Conservation (phyloP, 2,329 filamentous ascomycete species). For the Sclerotinia subarctica region DNA sequence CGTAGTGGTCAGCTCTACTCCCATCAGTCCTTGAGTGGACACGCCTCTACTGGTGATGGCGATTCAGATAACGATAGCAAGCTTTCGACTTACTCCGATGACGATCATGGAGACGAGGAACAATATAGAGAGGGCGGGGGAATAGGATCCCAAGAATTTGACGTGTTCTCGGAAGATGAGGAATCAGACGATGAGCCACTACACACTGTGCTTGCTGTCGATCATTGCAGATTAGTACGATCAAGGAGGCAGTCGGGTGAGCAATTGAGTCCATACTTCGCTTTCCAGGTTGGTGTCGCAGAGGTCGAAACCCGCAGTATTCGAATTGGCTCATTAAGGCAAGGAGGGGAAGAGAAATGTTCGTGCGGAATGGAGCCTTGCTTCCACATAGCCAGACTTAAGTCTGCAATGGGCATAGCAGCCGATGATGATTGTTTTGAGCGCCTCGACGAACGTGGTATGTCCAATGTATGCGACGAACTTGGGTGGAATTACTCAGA, state of each 20-base stretch:
- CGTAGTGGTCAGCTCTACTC: slow-evolving; percentile 23
- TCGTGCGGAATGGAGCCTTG: slow-evolving; percentile 29
- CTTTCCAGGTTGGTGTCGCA: slow-evolving; percentile 36
- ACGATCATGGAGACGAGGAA: slow-evolving; percentile 14
- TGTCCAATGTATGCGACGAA: slow-evolving; percentile 33
- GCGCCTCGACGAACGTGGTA: slow-evolving; percentile 28
- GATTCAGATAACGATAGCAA: slow-evolving; percentile 20
- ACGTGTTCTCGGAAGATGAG: slow-evolving; percentile 12
- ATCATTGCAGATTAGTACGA: slow-evolving; percentile 20
- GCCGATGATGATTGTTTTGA: slow-evolving; percentile 26
- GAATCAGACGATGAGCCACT: slow-evolving; percentile 23
- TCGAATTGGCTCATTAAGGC: slow-evolving; percentile 28
- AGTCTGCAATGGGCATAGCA: slow-evolving; percentile 15
- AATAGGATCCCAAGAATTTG: slow-evolving; percentile 12
- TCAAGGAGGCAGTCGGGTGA: not conserved
- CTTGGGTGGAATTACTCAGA: slow-evolving; percentile 34
- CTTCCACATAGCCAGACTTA: slow-evolving; percentile 24
- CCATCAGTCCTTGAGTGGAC: slow-evolving; percentile 25
- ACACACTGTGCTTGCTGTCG: slow-evolving; percentile 34
- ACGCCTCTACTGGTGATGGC: slow-evolving; percentile 25
- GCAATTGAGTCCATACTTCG: slow-evolving; percentile 25
- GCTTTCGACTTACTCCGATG: not conserved
- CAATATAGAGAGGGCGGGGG: slow-evolving; percentile 6
- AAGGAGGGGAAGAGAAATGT: slow-evolving; percentile 25
- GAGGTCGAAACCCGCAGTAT: slow-evolving; percentile 31